Base-by-base conservation (phyloP, 225 moss, liverwort and hornwort species). In the Climacium dendroides region DNA sequence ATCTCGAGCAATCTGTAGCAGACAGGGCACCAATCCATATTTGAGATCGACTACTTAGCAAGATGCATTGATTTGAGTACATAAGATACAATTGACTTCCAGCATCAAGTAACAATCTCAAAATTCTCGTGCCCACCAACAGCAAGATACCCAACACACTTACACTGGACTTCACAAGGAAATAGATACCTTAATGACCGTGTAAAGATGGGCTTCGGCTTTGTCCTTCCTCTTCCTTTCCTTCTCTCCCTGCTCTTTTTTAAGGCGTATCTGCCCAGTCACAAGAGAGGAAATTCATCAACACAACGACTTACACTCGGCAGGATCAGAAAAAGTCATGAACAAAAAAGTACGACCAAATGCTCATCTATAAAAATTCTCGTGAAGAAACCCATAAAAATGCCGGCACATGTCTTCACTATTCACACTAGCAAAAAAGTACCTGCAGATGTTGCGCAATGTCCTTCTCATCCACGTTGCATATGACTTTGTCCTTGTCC, bases 381-480 rank as follows among this genome's bases (percentile, higher is more conserved):
- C 43, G 54, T 58, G 16, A 85, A 82, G 45, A 73, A 86, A 83
- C 24, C 14, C 60, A 63, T 52, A 35, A 50, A 64, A 71, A 85
- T 50, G 22, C 32, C 15, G 28, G 35, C 43, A 89, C 43, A 65
- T 24, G 74, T 58, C 43, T 32, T 23, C 58, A 63, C 62, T 85
- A 45, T 64, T 50, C 79, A 75, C 7, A 61, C 45, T 37, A 69
- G 57, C 26, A 41, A 69, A 67, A 64, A 87, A 71, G 30, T 91
- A 98, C 98, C 97, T 98, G 97, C 65, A 98, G 84, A 90, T 98
- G 98, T 86, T 97, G 94, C 39, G 98, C 98, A 84, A 98, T 98
- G 78, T 98, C 98, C 90, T 96, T 97, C 84, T 98, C 98, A 92
- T 98, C 98, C 48, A 98, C 98, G 86, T 95, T 93, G 91, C 98